phyloP scores from a whole-genome alignment of 2,329 filamentous ascomycete species.

The Fusarium globosum region DNA sequence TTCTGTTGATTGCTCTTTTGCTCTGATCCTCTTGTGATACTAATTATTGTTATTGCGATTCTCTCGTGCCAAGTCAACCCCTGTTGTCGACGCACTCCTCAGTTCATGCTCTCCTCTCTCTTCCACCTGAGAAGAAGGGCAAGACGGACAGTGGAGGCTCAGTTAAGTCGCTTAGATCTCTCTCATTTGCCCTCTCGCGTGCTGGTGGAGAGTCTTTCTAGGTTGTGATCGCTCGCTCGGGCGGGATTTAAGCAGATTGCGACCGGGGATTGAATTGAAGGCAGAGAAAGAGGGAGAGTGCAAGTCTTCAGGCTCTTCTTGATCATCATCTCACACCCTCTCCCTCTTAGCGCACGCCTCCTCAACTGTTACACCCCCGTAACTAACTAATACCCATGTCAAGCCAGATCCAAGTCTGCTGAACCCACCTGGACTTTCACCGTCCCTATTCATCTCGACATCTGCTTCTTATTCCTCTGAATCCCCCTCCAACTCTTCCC shows the following conservation, averaged over 20 bases:
- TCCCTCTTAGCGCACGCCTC: constrained; percentile 4
- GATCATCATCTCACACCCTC: constrained; percentile 1
- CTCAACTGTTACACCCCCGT: not conserved
- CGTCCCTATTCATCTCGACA: constrained; percentile 38
- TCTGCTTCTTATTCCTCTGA: constrained; percentile 34
- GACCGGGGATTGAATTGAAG: constrained; percentile 16
- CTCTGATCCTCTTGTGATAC: not conserved
- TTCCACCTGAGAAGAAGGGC: constrained; percentile 6
- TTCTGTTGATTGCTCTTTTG: constrained; percentile 6
- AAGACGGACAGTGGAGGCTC: constrained; percentile 16
- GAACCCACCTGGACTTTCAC: constrained; percentile 34
- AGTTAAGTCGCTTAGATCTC: constrained; percentile 40
- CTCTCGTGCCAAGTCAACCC: constrained; percentile 4
- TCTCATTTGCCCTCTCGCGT: constrained; percentile 45
- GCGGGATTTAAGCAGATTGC: constrained; percentile 45
- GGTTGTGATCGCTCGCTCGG: constrained; percentile 42
- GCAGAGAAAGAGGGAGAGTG: not conserved
- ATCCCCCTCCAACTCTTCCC: constrained; percentile 11
- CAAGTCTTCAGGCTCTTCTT: not conserved
- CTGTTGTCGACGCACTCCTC: constrained; percentile 39
- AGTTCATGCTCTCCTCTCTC: constrained; percentile 17
- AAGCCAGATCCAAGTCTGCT: constrained; percentile 33
- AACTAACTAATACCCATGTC: constrained; percentile 20
- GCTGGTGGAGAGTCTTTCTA: constrained; percentile 35
- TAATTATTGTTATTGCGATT: not conserved